Percentiles rank a stretch among this genome's conserved stretches.
phyloP scores from a whole-genome alignment of 75 land plant genomes.

The Cunninghamia lanceolata region DNA sequence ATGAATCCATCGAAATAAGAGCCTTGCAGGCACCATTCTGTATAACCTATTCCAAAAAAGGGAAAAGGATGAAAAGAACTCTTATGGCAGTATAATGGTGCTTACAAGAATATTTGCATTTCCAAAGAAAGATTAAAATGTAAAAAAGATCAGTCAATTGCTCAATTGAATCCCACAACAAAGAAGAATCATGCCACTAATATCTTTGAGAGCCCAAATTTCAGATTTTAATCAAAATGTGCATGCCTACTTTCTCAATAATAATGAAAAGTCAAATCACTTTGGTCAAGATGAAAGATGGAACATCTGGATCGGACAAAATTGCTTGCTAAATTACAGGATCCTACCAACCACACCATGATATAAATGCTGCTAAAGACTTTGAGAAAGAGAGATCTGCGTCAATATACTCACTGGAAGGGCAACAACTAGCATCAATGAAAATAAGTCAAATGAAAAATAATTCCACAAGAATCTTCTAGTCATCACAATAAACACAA shows the following conservation, averaged over 20 bases:
- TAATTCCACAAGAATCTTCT: not conserved
- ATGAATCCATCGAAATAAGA: not conserved
- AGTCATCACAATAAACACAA: not conserved
- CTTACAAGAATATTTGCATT: not conserved
- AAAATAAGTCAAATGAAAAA: not conserved
- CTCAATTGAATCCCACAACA: not conserved
- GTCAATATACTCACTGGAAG: not conserved
- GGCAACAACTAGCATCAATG: not conserved
- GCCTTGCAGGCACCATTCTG: not conserved
- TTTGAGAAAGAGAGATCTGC: not conserved
- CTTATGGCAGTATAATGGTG: not conserved
- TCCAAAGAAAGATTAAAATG: not conserved
- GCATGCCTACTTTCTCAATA: not conserved
- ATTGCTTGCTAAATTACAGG: not conserved
- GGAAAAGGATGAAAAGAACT: not conserved
- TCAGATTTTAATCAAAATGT: no score
- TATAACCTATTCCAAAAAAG: not conserved
- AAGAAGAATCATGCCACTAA: not conserved
- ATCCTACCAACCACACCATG: not conserved
- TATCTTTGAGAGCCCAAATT: no score
- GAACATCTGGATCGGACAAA: not conserved
- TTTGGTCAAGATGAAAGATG: not conserved
- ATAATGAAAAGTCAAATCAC: no score
- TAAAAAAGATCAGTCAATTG: not conserved
- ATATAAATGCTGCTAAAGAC: not conserved